Conservation (phyloP, 164 flowering plant species). For the Saururus chinensis region DNA sequence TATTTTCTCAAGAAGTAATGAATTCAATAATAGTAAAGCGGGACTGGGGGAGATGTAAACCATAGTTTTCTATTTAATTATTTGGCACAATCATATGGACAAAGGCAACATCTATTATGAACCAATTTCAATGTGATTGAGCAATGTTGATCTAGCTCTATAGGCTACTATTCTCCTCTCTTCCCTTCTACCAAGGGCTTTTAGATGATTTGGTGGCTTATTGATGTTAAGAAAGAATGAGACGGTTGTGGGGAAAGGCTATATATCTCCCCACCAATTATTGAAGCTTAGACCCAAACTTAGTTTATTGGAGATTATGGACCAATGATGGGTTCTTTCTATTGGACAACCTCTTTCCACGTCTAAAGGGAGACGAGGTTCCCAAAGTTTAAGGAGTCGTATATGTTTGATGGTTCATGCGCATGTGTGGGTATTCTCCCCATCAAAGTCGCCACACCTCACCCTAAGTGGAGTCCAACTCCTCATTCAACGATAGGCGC, state of each 20-base stretch:
- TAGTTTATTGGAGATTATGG: conserved; percentile 31
- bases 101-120: neutral
- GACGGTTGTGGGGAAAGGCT: conserved; percentile 13
- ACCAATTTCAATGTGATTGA: too few species aligned
- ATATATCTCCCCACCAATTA: conserved; percentile 31
- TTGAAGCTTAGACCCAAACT: conserved; percentile 23
- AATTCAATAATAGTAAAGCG: too few species aligned
- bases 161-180: too few species aligned
- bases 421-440: conserved; percentile 22
- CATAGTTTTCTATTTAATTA: too few species aligned
- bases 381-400: conserved; percentile 33
- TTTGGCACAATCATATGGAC: neutral
- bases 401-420: conserved; percentile 6
- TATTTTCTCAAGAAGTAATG: too few species aligned
- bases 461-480: conserved; percentile 69
- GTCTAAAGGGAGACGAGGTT: conserved; percentile 16
- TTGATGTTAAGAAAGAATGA: conserved; percentile 10
- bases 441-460: conserved; percentile 6
- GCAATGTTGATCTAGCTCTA: too few species aligned
- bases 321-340: conserved; percentile 42
- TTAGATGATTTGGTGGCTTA: neutral
- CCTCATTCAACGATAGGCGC: conserved; percentile 49
- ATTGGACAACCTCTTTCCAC: conserved; percentile 63
- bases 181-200: too few species aligned
- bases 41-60: neutral